Evolutionary conservation across 1,284 basidiomycete genomes (phyloP), one percentile per base, ranked within the genome.

Genomic region (Schizophyllum amplum): DNA sequence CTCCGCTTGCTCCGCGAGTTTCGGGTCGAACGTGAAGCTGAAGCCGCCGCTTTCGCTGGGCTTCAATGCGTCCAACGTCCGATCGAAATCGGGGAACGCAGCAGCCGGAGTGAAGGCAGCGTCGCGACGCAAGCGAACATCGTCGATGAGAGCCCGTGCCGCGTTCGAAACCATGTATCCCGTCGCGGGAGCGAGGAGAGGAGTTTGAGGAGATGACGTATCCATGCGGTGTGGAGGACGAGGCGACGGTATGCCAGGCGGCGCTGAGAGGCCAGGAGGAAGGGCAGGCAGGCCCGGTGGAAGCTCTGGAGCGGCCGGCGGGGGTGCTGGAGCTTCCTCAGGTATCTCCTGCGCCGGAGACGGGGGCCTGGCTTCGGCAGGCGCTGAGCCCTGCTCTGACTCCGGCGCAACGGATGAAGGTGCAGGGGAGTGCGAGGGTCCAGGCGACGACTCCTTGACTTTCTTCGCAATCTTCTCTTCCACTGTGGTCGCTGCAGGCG

Each of bases 81-180:
- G 81, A 68, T 93, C 90, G 60, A 93, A 86, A 65, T 93, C 91
- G n/a, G 91, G 91, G 77, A 92, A 94, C 48, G 48, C 24, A 11
- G 81, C 72, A 52, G 74, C 76, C 24, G 74, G 69, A 21, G 77
- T 68, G 3, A 80, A 71, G 2, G 73, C 69, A 6, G 80, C 77
- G 64, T 92, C 88, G 50, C 91, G 79, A 47, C 92, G 78, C 51
- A 83, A 83, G 65, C 83, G 84, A 56, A 94, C 81, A 65, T 94
- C 92, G 60, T 94, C 91, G 53, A 94, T 76, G 51, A 95, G 75
- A 1, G 88, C 90, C 63, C 88, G 87, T 0, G 90, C 92, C 50
- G 89, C 86, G 13, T 78, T 87, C 0, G 92, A 93, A 74, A 93
- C 90, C 67, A 93, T 91, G 70, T 94, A 95, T 2, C 86, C 80